Evolutionary conservation across 345 rosid genomes (phyloP), one percentile per base, ranked within the genome.

Genomic region (Kernera saxatilis): DNA sequence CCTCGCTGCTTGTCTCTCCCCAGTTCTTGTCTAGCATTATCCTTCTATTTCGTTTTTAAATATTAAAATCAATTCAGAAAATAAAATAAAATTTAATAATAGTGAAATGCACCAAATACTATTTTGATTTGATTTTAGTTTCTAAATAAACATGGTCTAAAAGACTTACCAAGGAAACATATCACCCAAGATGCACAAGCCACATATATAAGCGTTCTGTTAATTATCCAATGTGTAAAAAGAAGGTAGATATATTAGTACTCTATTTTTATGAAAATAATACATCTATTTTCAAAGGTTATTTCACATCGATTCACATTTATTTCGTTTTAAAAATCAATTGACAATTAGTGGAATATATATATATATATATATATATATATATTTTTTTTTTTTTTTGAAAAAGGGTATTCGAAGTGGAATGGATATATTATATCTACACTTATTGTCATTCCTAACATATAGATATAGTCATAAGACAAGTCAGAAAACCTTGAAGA

Each of bases 21-120:
- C 97, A 56, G 86, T 80, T 82, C 88, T 90, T 88, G 89, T 90
- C 98, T 95, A 92, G 40, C 97, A 92, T 40, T 83, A 84, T 64
- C 85, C 88, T 80, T 90, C 98, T 93, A 90, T 60, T 36, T 25
- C 49, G 12, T 5, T 54, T 33, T 35, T 32, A 22, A n/a, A 21
- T n/a, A 52, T 43, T 5, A 7, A 5, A 43, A 55, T 1, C 8
- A 29, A 58, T 32, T 8, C 7, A 43, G 3, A 17, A 37, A 21
- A 14, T 23, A n/a, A 41, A 17, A 9, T 26, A 40, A 32, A 15
- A 10, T n/a, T 35, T 15, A 21, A 7, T 26, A 23, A 17, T 26
- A 64, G n/a, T 21, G 8, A 14, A 6, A 64, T 14, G 22, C 44
- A 48, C 30, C 7, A 23, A n/a, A 22, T 18, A 17, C 15, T 25